Conservation (phyloP, 345 rosid species). For the Eucalyptus polybractea region DNA sequence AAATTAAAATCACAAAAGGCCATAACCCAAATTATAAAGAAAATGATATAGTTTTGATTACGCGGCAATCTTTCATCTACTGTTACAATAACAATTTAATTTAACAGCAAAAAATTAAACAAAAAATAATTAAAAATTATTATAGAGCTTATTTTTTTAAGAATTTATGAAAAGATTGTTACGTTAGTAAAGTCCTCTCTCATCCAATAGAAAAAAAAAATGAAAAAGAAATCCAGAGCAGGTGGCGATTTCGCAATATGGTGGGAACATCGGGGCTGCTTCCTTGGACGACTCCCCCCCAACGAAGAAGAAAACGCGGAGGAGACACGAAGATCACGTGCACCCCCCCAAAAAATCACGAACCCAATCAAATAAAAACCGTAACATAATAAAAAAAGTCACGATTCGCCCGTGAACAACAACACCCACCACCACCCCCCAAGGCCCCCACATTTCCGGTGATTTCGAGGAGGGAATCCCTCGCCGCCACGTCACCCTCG, state of each 20-base stretch:
- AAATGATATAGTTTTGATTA: too few species aligned
- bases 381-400: neutral
- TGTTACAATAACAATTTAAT: too few species aligned
- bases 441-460: neutral
- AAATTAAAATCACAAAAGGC: rapidly evolving
- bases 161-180: rapidly evolving
- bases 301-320: neutral
- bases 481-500: neutral
- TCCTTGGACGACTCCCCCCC: neutral
- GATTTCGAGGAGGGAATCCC: neutral
- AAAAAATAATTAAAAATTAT: too few species aligned
- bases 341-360: neutral
- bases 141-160: too few species aligned
- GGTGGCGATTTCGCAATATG: neutral
- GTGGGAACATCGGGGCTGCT: neutral
- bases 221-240: neutral
- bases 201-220: too few species aligned
- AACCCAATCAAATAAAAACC: neutral
- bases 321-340: neutral
- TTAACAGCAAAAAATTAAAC: rapidly evolving
- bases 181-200: too few species aligned
- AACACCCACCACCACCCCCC: neutral
- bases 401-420: neutral
- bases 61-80: rapidly evolving
- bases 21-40: neutral